Evolutionary conservation across 2,329 filamentous ascomycete genomes (phyloP), one percentile per base, ranked within the genome.

Genomic region (Penicillium paneum): DNA sequence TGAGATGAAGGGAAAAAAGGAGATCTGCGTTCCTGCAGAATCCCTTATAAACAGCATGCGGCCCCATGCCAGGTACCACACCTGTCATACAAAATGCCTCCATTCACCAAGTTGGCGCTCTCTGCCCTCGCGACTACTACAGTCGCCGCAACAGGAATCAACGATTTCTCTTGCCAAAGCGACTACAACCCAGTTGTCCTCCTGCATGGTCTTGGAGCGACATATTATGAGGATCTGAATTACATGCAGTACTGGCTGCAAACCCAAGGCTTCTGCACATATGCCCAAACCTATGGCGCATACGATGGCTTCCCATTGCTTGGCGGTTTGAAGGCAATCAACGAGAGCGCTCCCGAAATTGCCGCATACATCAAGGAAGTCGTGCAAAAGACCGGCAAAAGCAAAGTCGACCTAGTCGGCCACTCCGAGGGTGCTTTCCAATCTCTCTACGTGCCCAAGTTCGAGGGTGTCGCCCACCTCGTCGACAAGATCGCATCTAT

Each of bases 341-440:
- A 59, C 38, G 64, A 71, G n/a, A 76, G 74, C 12, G 70, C 74
- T 3, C 52, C 54, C 10, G 70, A 77, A 41, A 73, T 78, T 48
- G 75, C 74, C 2, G 62, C 52, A 2, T 78, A 76, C 59, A 67
- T 77, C 50, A 65, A 63, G 19, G 64, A 73, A 36, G 74, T 78
- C 0, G 56, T 61, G 15, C 49, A 64, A 5, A 65, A 68, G 54
- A 75, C 74, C 3, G 71, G 69, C 10, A 69, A 71, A 5, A 40
- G 50, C n/a, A 74, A 74, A 45, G 64, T 78, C 29, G 70, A 77
- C 50, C 54, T 77, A 0, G 73, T 78, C 15, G 75, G 75, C 8
- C 75, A 78, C 59, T 77, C 75, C 2, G 75, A 78, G 59, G 75
- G 75, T 40, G 75, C 66, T 6, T 74, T 77, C 51, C 73, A 76